Evolutionary conservation across 1,139 yeast species (phyloP), one percentile per base, ranked within the genome.

Genomic region (Blastobotrys aristatus): DNA sequence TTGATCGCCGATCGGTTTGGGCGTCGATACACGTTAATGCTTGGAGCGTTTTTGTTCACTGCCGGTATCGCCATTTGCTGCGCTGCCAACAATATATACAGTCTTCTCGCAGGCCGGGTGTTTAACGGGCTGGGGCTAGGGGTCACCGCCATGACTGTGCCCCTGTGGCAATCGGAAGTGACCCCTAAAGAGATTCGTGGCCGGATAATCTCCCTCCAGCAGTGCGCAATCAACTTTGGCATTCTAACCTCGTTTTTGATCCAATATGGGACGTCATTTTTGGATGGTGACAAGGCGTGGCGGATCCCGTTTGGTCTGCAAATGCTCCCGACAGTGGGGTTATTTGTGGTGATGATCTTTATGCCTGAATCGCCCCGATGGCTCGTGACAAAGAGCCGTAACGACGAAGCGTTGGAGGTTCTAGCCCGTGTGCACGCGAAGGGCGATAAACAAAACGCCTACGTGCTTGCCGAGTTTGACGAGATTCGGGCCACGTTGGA

Each of bases 401-500:
- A 40, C 20, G 53, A 46, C 14, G 48, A 50, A 20, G 53, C 52
- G 6, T 22, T 41, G n/a, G 40, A 44, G 37, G 44, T 43, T 4
- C 26, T 51, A 36, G 16, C 21, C 18, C 13, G 16, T 7, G 11
- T 45, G 16, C 32, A 40, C 8, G 42, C 57, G 14, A 21, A 36
- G 10, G 49, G 52, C 30, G 16, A 17, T 10, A 34, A 34, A 14
- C n/a, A 26, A 8, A 31, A 21, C 18, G 13, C 43, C 6, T 30
- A 38, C 17, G 46, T 31, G 7, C 20, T 27, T 10, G 50, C 46
- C n/a, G 49, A 48, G 13, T 14, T 21, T 18, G 35, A 36, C n/a
- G 71, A 74, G 50, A 78, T 82, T 55, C 75, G 73, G 61, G 79
- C 82, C 48, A 82, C 84, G 65, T 72, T 82, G 54, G 26, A 44